phyloP scores from a whole-genome alignment of 2,329 filamentous ascomycete species.

The Colletotrichum costaricense region DNA sequence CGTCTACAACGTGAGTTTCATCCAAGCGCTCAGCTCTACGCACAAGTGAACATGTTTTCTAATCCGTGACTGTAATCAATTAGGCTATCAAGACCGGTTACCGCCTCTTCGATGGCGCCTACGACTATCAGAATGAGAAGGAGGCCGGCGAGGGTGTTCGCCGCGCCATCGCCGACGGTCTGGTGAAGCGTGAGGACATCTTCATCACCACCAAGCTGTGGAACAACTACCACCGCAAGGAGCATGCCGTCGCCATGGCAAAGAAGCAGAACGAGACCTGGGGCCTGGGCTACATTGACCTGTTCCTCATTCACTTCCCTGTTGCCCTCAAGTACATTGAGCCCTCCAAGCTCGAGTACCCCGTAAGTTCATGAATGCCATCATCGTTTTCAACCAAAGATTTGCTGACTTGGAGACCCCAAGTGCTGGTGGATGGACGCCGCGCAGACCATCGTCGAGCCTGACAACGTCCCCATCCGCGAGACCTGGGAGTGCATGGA shows the following conservation, averaged over 20 bases:
- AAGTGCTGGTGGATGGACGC: conserved; percentile 53
- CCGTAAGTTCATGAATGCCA: conserved; percentile 39
- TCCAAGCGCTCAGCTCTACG: background rate
- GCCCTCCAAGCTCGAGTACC: conserved; percentile 52
- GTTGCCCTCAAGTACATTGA: conserved; percentile 56
- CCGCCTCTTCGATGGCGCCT: conserved; percentile 63
- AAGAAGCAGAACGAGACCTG: conserved; percentile 71
- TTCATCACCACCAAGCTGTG: conserved; percentile 90
- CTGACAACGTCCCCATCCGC: conserved; percentile 51
- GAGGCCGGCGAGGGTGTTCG: conserved; percentile 74
- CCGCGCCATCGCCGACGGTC: conserved; percentile 64
- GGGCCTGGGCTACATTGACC: conserved; percentile 74
- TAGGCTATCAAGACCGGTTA: conserved; percentile 64
- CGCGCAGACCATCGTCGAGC: conserved; percentile 51
- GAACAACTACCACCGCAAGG: conserved; percentile 78
- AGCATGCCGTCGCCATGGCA: conserved; percentile 71
- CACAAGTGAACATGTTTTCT: background rate
- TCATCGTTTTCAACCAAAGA: background rate
- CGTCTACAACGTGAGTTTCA: conserved; percentile 66
- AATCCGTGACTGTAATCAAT: background rate
- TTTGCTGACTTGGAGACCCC: background rate
- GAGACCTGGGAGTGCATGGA: conserved; percentile 74
- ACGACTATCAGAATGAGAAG: conserved; percentile 72
- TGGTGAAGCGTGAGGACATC: conserved; percentile 79
- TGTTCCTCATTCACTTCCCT: conserved; percentile 76